Evolutionary conservation across 1,139 yeast genomes (phyloP).

Genomic region (Yamadazyma jaroonii): DNA sequence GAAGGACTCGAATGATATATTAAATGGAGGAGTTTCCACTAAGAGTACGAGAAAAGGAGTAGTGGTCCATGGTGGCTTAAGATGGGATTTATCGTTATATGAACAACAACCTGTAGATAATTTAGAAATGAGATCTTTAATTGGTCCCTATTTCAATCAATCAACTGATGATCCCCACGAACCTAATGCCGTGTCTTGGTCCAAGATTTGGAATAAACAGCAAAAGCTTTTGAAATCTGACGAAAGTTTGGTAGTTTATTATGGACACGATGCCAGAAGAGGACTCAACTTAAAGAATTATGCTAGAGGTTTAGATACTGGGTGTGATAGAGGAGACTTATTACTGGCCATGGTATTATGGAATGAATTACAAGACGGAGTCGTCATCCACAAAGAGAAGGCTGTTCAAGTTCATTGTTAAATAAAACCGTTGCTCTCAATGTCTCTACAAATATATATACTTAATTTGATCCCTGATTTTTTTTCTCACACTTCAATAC

Average conservation of each 20-base stretch:
- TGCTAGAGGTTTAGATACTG: constrained; percentile 78
- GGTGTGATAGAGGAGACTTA: constrained; percentile 74
- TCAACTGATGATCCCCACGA: constrained; percentile 51
- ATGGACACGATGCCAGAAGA: constrained; percentile 86
- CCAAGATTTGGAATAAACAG: constrained; percentile 56
- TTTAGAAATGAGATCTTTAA: constrained; percentile 58
- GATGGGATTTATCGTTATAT: constrained; percentile 56
- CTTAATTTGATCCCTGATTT: too few relatives aligned
- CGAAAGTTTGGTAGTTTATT: constrained; percentile 54
- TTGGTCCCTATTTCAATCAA: constrained; percentile 54
- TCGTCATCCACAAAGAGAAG: constrained; percentile 22
- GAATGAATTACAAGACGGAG: constrained; percentile 16
- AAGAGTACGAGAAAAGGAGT: constrained; percentile 44
- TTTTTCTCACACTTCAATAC: too few relatives aligned
- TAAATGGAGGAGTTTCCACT: constrained; percentile 11
- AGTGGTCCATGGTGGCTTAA: constrained; percentile 78
- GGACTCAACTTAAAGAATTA: constrained; percentile 67
- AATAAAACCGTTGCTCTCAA: neutral
- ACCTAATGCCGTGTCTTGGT: constrained; percentile 60
- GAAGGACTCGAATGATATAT: constrained; percentile 14
- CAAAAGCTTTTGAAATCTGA: constrained; percentile 33
- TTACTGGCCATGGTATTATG: constrained; percentile 64
- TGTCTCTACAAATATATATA: too few relatives aligned
- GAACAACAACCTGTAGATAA: constrained; percentile 64
- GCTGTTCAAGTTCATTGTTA: constrained; percentile 19